Evolutionary conservation across 169 alveolate genomes (phyloP).

Genomic region (Plasmodium knowlesi): DNA sequence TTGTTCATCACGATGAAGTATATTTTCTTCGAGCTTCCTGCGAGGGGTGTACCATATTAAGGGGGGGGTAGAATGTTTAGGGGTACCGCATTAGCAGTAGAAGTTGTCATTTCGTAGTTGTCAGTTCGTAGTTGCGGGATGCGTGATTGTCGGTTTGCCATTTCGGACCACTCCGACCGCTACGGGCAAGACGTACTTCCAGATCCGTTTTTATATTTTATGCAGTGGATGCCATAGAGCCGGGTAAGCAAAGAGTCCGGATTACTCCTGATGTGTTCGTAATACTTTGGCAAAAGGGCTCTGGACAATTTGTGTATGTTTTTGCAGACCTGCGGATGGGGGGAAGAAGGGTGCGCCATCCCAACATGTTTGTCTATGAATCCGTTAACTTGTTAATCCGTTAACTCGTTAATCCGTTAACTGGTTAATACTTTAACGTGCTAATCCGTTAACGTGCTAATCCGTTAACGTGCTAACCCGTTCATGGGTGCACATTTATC

Average conservation of each 20-base stretch:
- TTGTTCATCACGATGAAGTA: constrained; percentile 97
- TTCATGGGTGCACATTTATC: no score
- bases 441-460: no score
- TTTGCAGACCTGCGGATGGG: constrained; percentile 16
- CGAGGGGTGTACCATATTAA: background rate
- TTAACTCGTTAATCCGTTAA: background rate
- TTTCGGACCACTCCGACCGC: background rate
- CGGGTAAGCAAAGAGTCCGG: constrained; percentile 88
- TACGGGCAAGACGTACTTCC: background rate
- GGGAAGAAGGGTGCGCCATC: no score
- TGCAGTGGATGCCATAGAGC: constrained; percentile 93
- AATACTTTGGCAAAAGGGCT: constrained; percentile 49
- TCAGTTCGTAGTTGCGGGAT: no score
- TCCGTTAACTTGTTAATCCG: background rate
- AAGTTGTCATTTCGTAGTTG: no score
- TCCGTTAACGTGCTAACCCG: no score
- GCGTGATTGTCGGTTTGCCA: background rate
- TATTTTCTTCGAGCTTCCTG: constrained; percentile 75
- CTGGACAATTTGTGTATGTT: constrained; percentile 21
- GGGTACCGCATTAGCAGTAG: background rate
- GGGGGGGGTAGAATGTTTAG: background rate
- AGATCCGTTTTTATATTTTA: constrained; percentile 75
- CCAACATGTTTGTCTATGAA: no score
- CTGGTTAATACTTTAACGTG: no score
- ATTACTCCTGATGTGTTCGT: constrained; percentile 75